A percentile compares a stretch with the other conserved stretches of the same genome.
phyloP scores from a whole-genome alignment of 2,329 filamentous ascomycete genomes.

The Seiridium unicorne region DNA sequence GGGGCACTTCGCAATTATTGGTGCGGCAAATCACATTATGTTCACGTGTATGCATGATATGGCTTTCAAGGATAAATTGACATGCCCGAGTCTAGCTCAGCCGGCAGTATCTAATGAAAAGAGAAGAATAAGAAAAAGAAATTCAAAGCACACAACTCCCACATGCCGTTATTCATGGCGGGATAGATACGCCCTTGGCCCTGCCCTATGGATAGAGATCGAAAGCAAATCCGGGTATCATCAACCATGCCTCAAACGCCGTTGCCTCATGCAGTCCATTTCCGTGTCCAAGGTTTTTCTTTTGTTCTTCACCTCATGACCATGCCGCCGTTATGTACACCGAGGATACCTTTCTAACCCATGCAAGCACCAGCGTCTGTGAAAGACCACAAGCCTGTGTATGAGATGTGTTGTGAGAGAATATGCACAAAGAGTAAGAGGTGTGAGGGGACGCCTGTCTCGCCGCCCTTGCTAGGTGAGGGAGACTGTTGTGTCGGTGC shows the following conservation, averaged over 20 bases:
- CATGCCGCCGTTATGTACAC: not conserved
- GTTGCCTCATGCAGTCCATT: not conserved
- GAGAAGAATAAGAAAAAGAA: not conserved
- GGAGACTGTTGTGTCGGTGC: too few species aligned
- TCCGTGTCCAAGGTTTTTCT: not conserved
- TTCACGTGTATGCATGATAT: not conserved
- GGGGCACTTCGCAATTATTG: too few species aligned
- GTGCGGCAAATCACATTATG: not conserved
- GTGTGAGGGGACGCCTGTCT: not conserved
- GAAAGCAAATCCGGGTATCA: slow-evolving; percentile 7
- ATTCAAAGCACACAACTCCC: not conserved
- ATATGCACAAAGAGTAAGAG: not conserved
- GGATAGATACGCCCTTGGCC: not conserved
- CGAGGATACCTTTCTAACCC: not conserved
- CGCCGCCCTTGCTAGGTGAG: not conserved
- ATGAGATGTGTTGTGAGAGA: not conserved
- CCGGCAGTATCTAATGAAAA: slow-evolving; percentile 1
- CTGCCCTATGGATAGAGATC: too few species aligned
- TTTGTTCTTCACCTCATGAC: not conserved
- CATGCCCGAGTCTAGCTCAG: slow-evolving; percentile 9
- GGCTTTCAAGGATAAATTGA: not conserved
- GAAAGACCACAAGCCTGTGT: not conserved
- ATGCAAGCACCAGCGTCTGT: not conserved
- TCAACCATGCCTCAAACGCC: not conserved
- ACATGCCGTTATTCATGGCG: not conserved